phyloP scores from a whole-genome alignment of 1,284 basidiomycete species.

The Cystobasidium slooffiae region DNA sequence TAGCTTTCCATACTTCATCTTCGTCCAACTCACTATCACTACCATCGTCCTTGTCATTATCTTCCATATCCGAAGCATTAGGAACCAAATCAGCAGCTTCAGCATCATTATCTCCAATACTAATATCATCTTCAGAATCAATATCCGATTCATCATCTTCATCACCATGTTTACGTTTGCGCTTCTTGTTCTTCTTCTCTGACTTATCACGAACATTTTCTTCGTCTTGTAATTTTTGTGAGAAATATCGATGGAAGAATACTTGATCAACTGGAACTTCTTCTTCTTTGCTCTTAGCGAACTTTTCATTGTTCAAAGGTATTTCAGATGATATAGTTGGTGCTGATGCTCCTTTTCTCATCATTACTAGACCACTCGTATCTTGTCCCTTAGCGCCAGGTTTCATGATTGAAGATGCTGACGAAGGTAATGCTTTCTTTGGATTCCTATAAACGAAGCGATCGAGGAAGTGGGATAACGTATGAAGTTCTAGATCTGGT shows the following conservation, averaged over 20 bases:
- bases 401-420: slow-evolving; percentile 88
- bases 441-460: slow-evolving; percentile 92
- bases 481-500: slow-evolving; percentile 88
- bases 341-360: slow-evolving; percentile 67
- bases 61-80: slow-evolving; percentile 28
- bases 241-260: slow-evolving; percentile 64
- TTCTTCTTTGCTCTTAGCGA: slow-evolving; percentile 73
- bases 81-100: slow-evolving; percentile 30
- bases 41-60: slow-evolving; percentile 43
- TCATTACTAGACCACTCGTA: slow-evolving; percentile 68
- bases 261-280: slow-evolving; percentile 84
- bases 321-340: slow-evolving; percentile 56
- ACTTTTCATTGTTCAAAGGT: slow-evolving; percentile 76
- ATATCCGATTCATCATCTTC: slow-evolving; percentile 58
- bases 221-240: slow-evolving; percentile 60
- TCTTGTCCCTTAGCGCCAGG: slow-evolving; percentile 71
- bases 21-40: slow-evolving; percentile 50
- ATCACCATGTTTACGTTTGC: slow-evolving; percentile 54
- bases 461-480: slow-evolving; percentile 88
- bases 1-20: slow-evolving; percentile 59
- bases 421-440: slow-evolving; percentile 71
- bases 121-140: slow-evolving; percentile 57
- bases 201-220: slow-evolving; percentile 56
- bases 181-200: slow-evolving; percentile 47
- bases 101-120: slow-evolving; percentile 49